phyloP scores from a whole-genome alignment of 2,329 filamentous ascomycete species.

The Venturia aucupariae region DNA sequence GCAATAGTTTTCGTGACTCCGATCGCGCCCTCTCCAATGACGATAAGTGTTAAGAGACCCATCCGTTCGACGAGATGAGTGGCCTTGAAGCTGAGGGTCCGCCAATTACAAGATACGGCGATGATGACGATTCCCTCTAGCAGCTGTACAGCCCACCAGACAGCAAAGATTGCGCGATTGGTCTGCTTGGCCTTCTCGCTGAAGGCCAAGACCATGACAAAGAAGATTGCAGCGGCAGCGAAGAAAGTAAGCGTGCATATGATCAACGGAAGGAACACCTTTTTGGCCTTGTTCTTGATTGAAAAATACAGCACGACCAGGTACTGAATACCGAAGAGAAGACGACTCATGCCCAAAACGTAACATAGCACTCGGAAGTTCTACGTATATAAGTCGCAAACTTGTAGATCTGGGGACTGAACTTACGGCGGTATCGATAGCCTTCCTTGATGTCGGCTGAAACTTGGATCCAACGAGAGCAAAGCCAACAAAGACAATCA shows the following conservation, averaged over 20 bases:
- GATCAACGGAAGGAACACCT: not conserved
- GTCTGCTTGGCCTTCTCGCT: not conserved
- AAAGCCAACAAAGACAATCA: constrained; percentile 29
- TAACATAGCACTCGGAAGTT: constrained; percentile 11
- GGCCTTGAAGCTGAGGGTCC: constrained; percentile 50
- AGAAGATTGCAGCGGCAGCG: not conserved
- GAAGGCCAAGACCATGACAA: not conserved
- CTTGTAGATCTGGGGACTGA: not conserved
- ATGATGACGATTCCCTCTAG: constrained; percentile 46
- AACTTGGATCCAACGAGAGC: constrained; percentile 29
- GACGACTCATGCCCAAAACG: not conserved
- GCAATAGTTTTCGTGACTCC: constrained; percentile 46
- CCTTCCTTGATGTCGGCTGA: constrained; percentile 20
- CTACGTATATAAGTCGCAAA: not conserved
- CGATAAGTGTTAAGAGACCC: constrained; percentile 55
- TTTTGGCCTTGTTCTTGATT: not conserved
- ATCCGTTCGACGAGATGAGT: constrained; percentile 57
- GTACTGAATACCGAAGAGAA: constrained; percentile 9
- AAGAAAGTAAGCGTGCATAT: constrained; percentile 1
- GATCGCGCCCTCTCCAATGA: constrained; percentile 58
- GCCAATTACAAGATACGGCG: constrained; percentile 44
- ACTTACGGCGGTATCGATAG: not conserved
- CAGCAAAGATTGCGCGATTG: constrained; percentile 21
- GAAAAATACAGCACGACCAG: not conserved
- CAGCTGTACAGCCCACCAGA: constrained; percentile 36